A percentile compares a stretch with the other conserved stretches of the same genome.
Conservation (phyloP, 2,329 filamentous ascomycete species). For the Dothidotthia symphoricarpi region DNA sequence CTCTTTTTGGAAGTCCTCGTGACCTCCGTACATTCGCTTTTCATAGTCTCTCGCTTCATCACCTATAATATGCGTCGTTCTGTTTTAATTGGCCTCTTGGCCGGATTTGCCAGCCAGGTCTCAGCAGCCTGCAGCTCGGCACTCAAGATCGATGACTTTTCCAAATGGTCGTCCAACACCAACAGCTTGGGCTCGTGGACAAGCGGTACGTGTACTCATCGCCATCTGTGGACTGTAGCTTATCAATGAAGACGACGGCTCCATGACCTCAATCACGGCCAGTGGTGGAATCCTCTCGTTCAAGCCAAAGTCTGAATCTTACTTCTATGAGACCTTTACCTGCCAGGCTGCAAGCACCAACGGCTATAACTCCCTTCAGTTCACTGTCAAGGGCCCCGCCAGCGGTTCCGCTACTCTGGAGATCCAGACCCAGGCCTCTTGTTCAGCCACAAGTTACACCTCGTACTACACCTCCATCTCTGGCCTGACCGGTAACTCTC, state of each 20-base stretch:
- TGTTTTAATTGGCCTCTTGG: constrained; percentile 35
- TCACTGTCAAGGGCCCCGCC: constrained; percentile 49
- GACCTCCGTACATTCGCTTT: constrained; percentile 44
- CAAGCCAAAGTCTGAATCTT: constrained; percentile 50
- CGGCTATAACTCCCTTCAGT: constrained; percentile 51
- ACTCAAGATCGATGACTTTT: constrained; percentile 43
- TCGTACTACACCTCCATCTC: constrained; percentile 49
- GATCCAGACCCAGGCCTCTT: constrained; percentile 50
- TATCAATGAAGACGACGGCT: constrained; percentile 48
- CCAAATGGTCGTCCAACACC: constrained; percentile 36
- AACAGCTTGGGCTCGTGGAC: constrained; percentile 40
- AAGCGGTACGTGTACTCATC: constrained; percentile 27
- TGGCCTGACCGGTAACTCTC: constrained; percentile 50
- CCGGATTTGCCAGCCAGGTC: constrained; percentile 28
- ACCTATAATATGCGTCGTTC: constrained; percentile 30
- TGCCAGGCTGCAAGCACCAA: constrained; percentile 50
- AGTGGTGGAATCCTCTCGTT: constrained; percentile 50
- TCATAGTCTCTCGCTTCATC: constrained; percentile 27
- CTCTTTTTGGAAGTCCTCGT: constrained; percentile 29
- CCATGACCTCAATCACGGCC: constrained; percentile 48
- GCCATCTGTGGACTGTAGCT: constrained; percentile 1
- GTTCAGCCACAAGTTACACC: constrained; percentile 42
- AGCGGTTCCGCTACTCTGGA: constrained; percentile 46
- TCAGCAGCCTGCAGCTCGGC: constrained; percentile 38
- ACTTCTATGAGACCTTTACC: constrained; percentile 56